These are phyloP conservation scores for Limtongozyma cylindracea DNA, from an alignment of 805 yeast species.

Conservation along the genomic window DNA sequence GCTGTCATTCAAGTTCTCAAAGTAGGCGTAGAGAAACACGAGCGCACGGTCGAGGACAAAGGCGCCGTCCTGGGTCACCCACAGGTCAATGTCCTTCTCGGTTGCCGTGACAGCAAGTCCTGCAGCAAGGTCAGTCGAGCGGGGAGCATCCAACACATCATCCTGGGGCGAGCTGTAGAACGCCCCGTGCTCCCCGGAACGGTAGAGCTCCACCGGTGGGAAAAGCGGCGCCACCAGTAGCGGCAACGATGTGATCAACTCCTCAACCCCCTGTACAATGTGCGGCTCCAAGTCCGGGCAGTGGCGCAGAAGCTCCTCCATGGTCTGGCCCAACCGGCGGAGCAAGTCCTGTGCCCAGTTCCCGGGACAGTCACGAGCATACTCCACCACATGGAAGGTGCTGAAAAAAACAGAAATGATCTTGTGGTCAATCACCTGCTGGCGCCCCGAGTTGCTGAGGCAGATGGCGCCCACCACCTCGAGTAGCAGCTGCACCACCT, in stretches of 20 bases:
- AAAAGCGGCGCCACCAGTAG: conserved; percentile 2
- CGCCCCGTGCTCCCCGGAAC: conserved; percentile 9
- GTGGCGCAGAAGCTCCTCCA: conserved; percentile 69
- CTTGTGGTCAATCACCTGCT: conserved; percentile 17
- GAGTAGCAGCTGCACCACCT: conserved; percentile 27
- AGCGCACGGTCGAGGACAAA: conserved; percentile 23
- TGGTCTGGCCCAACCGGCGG: too few species aligned
- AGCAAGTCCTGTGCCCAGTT: conserved; percentile 31
- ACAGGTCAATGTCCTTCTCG: conserved; percentile 14
- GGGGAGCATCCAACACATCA: too few species aligned
- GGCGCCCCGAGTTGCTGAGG: conserved; percentile 47
- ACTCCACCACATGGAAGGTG: conserved; percentile 19
- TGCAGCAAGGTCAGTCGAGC: too few species aligned
- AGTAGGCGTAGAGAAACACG: conserved; percentile 21
- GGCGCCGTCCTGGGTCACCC: conserved; percentile 25
- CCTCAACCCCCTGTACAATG: conserved; percentile 21
- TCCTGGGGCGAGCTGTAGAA: conserved; percentile 18
- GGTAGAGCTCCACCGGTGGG: conserved; percentile 17
- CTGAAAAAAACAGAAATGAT: conserved; percentile 18
- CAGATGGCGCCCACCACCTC: conserved; percentile 68
- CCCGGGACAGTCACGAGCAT: conserved; percentile 28
- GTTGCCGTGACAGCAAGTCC: conserved; percentile 15
- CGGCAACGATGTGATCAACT: conserved; percentile 20
- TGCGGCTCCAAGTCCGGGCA: conserved; percentile 45
- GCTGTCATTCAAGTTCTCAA: conserved; percentile 25